Evolutionary conservation across 2,329 filamentous ascomycete species (phyloP).

Genomic region (Penicillium glabrum): DNA sequence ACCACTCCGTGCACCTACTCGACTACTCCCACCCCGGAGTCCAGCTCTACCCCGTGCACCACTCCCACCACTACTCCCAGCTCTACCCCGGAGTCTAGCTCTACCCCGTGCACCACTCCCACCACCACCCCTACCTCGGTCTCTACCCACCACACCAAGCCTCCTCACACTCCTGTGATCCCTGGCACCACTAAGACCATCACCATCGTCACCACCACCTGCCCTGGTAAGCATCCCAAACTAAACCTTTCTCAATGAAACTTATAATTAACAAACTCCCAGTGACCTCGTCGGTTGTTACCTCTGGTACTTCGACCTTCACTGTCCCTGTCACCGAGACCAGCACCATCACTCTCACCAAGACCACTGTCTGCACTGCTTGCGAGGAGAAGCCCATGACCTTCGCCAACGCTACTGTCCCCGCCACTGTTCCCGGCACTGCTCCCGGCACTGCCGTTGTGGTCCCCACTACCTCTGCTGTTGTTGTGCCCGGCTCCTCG

Average conservation of each 20-base stretch:
- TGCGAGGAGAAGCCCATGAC: slow-evolving; percentile 22
- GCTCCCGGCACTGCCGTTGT: slow-evolving; percentile 1
- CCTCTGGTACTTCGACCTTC: slow-evolving; percentile 28
- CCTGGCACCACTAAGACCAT: slow-evolving; percentile 30
- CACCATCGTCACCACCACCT: slow-evolving; percentile 35
- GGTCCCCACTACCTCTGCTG: not conserved
- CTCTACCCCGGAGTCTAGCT: not conserved
- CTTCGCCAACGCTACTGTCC: slow-evolving; percentile 11
- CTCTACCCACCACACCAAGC: slow-evolving; percentile 6
- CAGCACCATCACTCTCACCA: slow-evolving; percentile 30
- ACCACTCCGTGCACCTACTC: too few species aligned
- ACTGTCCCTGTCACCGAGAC: slow-evolving; percentile 34
- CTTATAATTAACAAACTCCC: not conserved
- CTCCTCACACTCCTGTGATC: slow-evolving; percentile 13
- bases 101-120: slow-evolving; percentile 7
- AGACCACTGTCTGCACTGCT: slow-evolving; percentile 24
- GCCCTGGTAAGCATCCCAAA: slow-evolving; percentile 29
- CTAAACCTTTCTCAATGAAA: not conserved
- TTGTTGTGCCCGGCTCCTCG: not conserved
- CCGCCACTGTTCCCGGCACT: slow-evolving; percentile 7
- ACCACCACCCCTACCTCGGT: slow-evolving; percentile 1
- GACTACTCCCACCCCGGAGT: not conserved
- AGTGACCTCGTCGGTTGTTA: slow-evolving; percentile 31
- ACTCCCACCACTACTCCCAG: too few species aligned
- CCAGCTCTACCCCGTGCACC: slow-evolving; percentile 7